Evolutionary conservation across 352 stramenopile species (phyloP), one percentile per base, ranked within the genome.

Genomic region (Phytophthora chlamydospora): DNA sequence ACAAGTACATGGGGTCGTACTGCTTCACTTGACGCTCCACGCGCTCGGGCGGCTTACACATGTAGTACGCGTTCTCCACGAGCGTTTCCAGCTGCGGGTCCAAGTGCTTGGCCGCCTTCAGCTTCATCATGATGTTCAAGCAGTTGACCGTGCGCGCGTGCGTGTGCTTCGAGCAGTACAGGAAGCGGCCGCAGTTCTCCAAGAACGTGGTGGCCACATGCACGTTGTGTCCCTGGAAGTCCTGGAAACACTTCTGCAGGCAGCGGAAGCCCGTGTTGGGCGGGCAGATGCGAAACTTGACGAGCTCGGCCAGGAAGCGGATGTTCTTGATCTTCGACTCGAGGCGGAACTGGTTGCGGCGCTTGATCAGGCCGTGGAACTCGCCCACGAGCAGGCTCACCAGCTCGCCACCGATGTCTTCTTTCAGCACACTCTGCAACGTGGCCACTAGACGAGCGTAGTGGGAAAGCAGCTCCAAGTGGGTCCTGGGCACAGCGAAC

Each of bases 191-290:
- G 61, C 95, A 98, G 53, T 89, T 96, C 75, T 99, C 97, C n/a
- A 99, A 68, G 12, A 99, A 83, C 19, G 89, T 93, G n/a, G 96
- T 99, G 3, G 95, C 90, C 12, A 98, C 85, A 71, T 99, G 86
- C 43, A 99, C 94, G 66, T 98, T 98, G 69, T 96, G 88, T 3
- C 95, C 93, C 53, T 89, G 90, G 66, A 99, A 99, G 64, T 99
- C 97, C 53, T 91, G 71, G 35, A 99, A 91, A 70, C 96, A 99
- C 42, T 90, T 83, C 62, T 96, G 91, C 9, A 98, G 75, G 47
- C 95, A 98, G 19, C 91, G 85, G 42, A 99, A 97, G 31, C 89
- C 90, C 16, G 98, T 88, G 32, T 98, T 97, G 5, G 97, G 97
- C 36, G 97, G 96, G 32, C 95, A 98, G 11, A 99, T 83, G 43